phyloP scores from a whole-genome alignment of 2,329 filamentous ascomycete genomes.

The Trichophyton benhamiae region DNA sequence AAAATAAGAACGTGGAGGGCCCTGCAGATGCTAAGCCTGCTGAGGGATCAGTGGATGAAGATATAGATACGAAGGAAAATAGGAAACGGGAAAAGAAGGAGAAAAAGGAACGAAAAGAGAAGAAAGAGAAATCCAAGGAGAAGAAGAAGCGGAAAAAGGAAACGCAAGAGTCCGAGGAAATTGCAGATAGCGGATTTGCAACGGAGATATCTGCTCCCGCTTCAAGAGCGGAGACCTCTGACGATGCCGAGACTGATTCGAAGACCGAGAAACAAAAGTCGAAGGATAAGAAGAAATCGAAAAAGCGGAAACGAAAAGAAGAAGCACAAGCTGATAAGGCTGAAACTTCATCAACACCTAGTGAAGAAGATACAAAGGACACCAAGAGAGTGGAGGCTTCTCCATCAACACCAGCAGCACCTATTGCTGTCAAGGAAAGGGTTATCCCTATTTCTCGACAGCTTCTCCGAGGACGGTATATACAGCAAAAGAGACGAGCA shows the following conservation, averaged over 20 bases:
- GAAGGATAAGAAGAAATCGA: constrained; percentile 19
- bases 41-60: constrained; percentile 19
- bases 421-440: not conserved
- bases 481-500: constrained; percentile 76
- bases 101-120: constrained; percentile 28
- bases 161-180: constrained; percentile 15
- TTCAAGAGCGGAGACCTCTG: constrained; percentile 14
- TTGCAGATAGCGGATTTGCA: constrained; percentile 14
- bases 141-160: constrained; percentile 16
- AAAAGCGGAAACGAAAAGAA: constrained; percentile 17
- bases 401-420: not conserved
- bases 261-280: not conserved
- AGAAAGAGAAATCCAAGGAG: constrained; percentile 20
- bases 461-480: constrained; percentile 66
- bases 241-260: constrained; percentile 2
- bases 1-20: not conserved
- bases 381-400: constrained; percentile 13
- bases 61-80: constrained; percentile 21
- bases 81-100: constrained; percentile 14
- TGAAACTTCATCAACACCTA: not conserved
- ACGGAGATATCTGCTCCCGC: not conserved
- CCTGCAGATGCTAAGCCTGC: not conserved
- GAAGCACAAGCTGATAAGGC: constrained; percentile 7
- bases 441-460: constrained; percentile 47
- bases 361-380: constrained; percentile 6